Percentiles rank a stretch among this genome's conserved stretches.
Conservation (phyloP, 768 basidiomycete genomes). For the Lentinula raphanica region DNA sequence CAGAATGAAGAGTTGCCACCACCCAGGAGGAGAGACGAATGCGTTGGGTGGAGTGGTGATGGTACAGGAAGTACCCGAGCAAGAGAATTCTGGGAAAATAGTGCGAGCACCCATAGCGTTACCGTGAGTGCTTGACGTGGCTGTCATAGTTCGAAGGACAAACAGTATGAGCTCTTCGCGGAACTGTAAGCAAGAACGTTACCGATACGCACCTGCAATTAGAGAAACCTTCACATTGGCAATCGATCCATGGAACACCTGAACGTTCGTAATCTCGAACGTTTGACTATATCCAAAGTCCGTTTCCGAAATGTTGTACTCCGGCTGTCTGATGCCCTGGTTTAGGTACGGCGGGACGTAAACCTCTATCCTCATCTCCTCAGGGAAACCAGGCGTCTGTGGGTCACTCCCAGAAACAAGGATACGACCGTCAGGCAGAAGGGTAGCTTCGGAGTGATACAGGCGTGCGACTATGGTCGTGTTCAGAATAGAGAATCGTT, state of each 20-base stretch:
- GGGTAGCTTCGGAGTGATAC: slow-evolving; percentile 66
- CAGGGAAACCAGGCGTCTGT: slow-evolving; percentile 54
- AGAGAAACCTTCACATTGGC: slow-evolving; percentile 54
- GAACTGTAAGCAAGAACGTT: neutral
- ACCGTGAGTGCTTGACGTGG: slow-evolving; percentile 72
- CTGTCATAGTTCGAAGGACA: slow-evolving; percentile 25
- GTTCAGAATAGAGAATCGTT: slow-evolving; percentile 62
- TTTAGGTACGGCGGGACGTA: slow-evolving; percentile 87
- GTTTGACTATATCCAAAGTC: slow-evolving; percentile 60
- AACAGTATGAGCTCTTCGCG: neutral
- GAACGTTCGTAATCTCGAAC: slow-evolving; percentile 49
- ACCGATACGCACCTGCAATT: slow-evolving; percentile 46
- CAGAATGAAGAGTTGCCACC: slow-evolving; percentile 72
- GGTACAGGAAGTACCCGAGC: slow-evolving; percentile 64
- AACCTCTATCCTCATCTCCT: slow-evolving; percentile 78
- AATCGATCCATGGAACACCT: slow-evolving; percentile 37
- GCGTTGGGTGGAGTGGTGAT: slow-evolving; percentile 74
- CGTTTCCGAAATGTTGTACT: slow-evolving; percentile 47
- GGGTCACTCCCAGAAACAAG: slow-evolving; percentile 76
- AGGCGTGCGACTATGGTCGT: slow-evolving; percentile 68
- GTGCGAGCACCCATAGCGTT: slow-evolving; percentile 71
- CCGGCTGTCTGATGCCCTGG: slow-evolving; percentile 56
- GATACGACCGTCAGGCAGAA: slow-evolving; percentile 71
- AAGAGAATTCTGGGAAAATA: slow-evolving; percentile 69
- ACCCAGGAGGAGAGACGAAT: slow-evolving; percentile 65